phyloP scores from a whole-genome alignment of 108 stramenopile genomes.

The Discostella stelligeroides region DNA sequence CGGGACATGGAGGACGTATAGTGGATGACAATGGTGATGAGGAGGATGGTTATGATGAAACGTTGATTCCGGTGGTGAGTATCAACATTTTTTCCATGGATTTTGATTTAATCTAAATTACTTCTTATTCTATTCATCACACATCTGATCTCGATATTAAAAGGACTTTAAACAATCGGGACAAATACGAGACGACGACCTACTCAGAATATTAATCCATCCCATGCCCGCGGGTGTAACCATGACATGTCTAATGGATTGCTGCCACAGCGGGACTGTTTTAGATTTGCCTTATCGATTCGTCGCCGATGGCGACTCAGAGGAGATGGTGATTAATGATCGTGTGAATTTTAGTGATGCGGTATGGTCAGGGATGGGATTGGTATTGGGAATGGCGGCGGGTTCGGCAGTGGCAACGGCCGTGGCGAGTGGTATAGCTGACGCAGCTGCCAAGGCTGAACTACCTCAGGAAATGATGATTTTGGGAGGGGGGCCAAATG shows the following conservation, averaged over 20 bases:
- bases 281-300: conserved; percentile 85
- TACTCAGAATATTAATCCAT: conserved; percentile 74
- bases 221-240: conserved; percentile 78
- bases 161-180: conserved; percentile 81
- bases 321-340: conserved; percentile 49
- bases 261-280: conserved; percentile 83
- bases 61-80: conserved; percentile 78
- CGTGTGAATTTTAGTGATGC: conserved; percentile 32
- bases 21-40: conserved; percentile 62
- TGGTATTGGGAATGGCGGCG: conserved; percentile 13
- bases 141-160: neutral
- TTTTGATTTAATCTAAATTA: too few relatives aligned
- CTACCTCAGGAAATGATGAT: too few relatives aligned
- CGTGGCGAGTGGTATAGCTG: conserved; percentile 11
- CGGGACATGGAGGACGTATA: conserved; percentile 78
- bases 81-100: neutral
- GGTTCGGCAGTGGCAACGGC: conserved; percentile 20
- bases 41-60: conserved; percentile 82
- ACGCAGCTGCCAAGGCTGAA: conserved; percentile 1
- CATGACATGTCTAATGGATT: conserved; percentile 81
- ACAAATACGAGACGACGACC: conserved; percentile 88
- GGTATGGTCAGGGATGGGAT: conserved; percentile 31
- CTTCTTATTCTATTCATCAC: neutral
- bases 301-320: conserved; percentile 62
- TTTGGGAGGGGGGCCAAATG: conserved; percentile 48